phyloP scores from a whole-genome alignment of 108 stramenopile species.

The Discostella stelligeroides region DNA sequence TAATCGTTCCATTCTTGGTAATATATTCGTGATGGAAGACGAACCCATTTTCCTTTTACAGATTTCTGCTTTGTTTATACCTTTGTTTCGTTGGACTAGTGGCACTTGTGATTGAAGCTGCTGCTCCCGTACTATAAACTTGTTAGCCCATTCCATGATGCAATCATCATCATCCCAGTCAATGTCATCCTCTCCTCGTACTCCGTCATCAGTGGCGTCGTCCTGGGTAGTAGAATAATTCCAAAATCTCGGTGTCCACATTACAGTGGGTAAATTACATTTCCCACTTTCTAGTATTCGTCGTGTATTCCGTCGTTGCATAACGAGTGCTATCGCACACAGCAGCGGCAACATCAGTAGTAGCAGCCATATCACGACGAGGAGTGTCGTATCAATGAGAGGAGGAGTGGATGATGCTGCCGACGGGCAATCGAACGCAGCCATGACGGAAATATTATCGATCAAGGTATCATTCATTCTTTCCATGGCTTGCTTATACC shows the following conservation, averaged over 20 bases:
- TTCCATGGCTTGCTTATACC: too few relatives aligned
- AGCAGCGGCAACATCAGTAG: too few relatives aligned
- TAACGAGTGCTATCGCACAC: too few relatives aligned
- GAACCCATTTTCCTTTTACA: conserved; percentile 68
- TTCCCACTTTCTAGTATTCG: conserved; percentile 35
- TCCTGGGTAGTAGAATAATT: conserved; percentile 53
- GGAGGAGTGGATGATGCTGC: too few relatives aligned
- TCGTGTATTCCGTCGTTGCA: conserved; percentile 28
- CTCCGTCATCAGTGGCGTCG: too few relatives aligned
- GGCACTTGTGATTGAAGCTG: too few relatives aligned
- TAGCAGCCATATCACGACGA: too few relatives aligned
- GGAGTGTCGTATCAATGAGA: too few relatives aligned
- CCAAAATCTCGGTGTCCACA: conserved; percentile 76
- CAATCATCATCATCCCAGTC: conserved; percentile 16
- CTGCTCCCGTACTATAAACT: conserved; percentile 12
- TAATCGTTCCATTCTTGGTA: conserved; percentile 84
- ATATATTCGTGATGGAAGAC: conserved; percentile 79
- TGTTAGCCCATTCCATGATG: conserved; percentile 27
- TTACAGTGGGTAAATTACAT: conserved; percentile 72
- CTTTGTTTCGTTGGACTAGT: too few relatives aligned
- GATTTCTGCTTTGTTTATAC: conserved; percentile 24
- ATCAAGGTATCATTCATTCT: too few relatives aligned
- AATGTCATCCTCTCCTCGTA: conserved; percentile 24
- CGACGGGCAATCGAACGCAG: too few relatives aligned
- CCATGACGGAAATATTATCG: too few relatives aligned